These are phyloP conservation scores for Dendrobium officinale DNA, from an alignment of 106 monocot genomes.

Conservation along the genomic window DNA sequence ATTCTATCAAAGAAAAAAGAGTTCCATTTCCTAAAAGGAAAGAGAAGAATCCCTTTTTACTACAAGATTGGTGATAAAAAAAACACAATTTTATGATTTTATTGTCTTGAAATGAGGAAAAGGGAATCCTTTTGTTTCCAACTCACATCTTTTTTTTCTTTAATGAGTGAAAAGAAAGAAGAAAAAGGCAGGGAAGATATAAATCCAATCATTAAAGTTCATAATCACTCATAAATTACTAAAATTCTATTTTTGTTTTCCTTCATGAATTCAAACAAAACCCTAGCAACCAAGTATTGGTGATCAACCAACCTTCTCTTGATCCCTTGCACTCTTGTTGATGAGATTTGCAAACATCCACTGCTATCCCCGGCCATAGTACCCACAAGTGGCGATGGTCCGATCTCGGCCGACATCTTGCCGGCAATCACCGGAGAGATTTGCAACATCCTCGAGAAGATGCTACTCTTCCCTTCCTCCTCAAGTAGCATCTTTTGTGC, in stretches of 20 bases:
- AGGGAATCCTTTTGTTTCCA: not conserved
- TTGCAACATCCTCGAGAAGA: slow-evolving; percentile 8
- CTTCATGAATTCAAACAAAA: not conserved
- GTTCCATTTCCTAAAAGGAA: not conserved
- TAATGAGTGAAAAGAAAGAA: not conserved
- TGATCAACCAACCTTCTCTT: slow-evolving; percentile 2
- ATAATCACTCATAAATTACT: too few relatives aligned
- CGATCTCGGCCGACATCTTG: not conserved
- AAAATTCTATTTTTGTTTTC: not conserved
- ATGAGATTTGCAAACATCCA: slow-evolving; percentile 24
- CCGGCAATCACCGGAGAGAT: not conserved
- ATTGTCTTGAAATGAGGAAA: not conserved
- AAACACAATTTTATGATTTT: not conserved
- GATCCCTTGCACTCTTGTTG: slow-evolving; percentile 30
- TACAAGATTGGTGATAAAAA: not conserved
- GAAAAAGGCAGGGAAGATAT: not conserved
- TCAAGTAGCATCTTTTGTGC: not conserved
- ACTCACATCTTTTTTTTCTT: not conserved
- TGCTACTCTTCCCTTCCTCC: not conserved
- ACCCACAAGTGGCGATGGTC: not conserved
- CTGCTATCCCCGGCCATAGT: slow-evolving; percentile 25
- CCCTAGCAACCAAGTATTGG: not conserved
- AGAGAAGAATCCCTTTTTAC: not conserved
- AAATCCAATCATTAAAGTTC: too few relatives aligned
- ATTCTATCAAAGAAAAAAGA: not conserved